phyloP scores from a whole-genome alignment of 176 grass and related monocot species.

The Rhynchospora tenuis region DNA sequence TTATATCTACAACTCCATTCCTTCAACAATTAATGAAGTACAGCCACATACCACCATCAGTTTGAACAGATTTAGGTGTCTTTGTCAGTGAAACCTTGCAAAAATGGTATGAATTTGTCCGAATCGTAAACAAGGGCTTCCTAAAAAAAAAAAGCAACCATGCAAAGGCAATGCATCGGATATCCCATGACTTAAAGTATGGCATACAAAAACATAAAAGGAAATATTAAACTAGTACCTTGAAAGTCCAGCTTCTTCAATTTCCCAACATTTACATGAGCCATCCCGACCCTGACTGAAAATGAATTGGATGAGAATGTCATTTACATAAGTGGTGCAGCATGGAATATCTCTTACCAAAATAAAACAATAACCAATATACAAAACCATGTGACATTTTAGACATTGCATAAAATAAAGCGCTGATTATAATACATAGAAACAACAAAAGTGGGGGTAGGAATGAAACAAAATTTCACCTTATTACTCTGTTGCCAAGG shows the following conservation, averaged over 20 bases:
- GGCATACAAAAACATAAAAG: background rate
- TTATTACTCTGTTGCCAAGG: slow-evolving; percentile 59
- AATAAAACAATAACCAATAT: background rate
- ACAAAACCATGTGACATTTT: background rate
- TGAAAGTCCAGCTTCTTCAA: slow-evolving; percentile 79
- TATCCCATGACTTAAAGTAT: background rate
- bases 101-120: slow-evolving; percentile 79
- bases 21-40: background rate
- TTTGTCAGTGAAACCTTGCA: slow-evolving; percentile 92
- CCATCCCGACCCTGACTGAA: slow-evolving; percentile 90
- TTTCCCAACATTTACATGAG: slow-evolving; percentile 80
- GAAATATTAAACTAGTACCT: slow-evolving; percentile 30
- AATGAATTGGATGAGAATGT: slow-evolving; percentile 4
- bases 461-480: slow-evolving; percentile 19
- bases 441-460: background rate
- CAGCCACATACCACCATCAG: background rate
- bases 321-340: background rate
- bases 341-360: background rate
- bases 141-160: slow-evolving; percentile 33
- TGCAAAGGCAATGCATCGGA: background rate
- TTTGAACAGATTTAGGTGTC: slow-evolving; percentile 21
- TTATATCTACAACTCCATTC: slow-evolving; percentile 5
- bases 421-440: background rate
- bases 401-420: background rate
- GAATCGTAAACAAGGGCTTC: slow-evolving; percentile 63